These are phyloP conservation scores for Rhizopogon sp. DNA, from an alignment of 768 basidiomycete species.

Conservation along the genomic window DNA sequence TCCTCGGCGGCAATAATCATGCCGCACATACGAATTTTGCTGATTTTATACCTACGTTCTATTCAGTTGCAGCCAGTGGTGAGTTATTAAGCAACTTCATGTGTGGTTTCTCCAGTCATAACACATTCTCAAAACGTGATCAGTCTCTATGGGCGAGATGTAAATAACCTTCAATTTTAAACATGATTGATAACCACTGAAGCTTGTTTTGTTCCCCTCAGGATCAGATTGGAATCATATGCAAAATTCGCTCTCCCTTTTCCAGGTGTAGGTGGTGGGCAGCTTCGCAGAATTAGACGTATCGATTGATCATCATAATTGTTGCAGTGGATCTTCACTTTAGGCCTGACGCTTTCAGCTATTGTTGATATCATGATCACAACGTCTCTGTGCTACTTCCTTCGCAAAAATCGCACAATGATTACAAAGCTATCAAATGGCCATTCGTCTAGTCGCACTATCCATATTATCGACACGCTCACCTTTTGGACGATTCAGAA, in stretches of 20 bases:
- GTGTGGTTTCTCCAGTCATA: background rate
- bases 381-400: conserved; percentile 33
- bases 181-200: background rate
- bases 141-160: conserved; percentile 18
- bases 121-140: conserved; percentile 1
- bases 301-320: background rate
- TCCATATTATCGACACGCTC: conserved; percentile 15
- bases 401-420: conserved; percentile 34
- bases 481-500: conserved; percentile 18
- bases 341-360: conserved; percentile 40
- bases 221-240: conserved; percentile 9
- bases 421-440: conserved; percentile 25
- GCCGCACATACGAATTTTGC: background rate
- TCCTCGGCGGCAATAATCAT: background rate
- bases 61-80: conserved; percentile 17
- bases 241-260: conserved; percentile 6
- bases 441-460: conserved; percentile 6
- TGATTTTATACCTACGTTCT: background rate
- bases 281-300: conserved; percentile 7
- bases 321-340: conserved; percentile 39
- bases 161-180: conserved; percentile 1
- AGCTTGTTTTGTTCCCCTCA: conserved; percentile 1
- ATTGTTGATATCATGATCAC: conserved; percentile 43
- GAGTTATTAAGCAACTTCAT: background rate
- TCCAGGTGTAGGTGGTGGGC: conserved; percentile 7